phyloP scores from a whole-genome alignment of 1,284 basidiomycete genomes.

The Golubevia pallescens region DNA sequence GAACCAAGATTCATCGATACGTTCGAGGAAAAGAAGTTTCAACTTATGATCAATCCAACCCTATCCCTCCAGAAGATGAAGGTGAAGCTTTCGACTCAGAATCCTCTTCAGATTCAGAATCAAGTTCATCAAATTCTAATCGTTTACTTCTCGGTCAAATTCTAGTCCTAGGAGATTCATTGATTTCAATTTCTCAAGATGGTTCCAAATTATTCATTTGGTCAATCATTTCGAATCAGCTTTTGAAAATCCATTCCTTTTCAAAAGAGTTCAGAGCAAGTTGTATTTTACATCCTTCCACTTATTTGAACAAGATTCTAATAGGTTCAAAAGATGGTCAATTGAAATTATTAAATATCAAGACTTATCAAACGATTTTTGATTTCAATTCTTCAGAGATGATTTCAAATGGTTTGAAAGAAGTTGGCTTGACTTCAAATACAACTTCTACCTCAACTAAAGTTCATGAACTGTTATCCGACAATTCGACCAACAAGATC shows the following conservation, averaged over 20 bases:
- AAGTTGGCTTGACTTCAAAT: too few relatives aligned
- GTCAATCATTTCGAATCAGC: background rate
- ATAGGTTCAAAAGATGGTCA: slow-evolving; percentile 81
- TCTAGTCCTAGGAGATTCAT: too few relatives aligned
- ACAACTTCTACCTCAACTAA: too few relatives aligned
- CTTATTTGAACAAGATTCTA: slow-evolving; percentile 94
- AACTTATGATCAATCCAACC: too few relatives aligned
- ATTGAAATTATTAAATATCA: slow-evolving; percentile 92
- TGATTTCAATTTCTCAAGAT: slow-evolving; percentile 21
- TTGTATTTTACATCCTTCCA: slow-evolving; percentile 86
- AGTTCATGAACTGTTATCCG: background rate
- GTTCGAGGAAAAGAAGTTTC: slow-evolving; percentile 82
- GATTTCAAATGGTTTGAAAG: too few relatives aligned
- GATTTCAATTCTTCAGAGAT: too few relatives aligned
- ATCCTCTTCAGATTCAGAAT: too few relatives aligned
- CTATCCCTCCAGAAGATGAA: too few relatives aligned
- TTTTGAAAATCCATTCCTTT: background rate
- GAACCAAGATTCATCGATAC: slow-evolving; percentile 77
- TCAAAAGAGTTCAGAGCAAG: slow-evolving; percentile 75
- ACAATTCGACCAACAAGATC: background rate
- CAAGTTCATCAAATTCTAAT: too few relatives aligned
- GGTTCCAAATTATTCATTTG: background rate
- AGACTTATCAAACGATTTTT: too few relatives aligned
- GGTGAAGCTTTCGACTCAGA: too few relatives aligned
- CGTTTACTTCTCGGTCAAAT: too few relatives aligned